These are phyloP conservation scores for Sherardia arvensis DNA, from an alignment of 257 asterid species.

Conservation along the genomic window DNA sequence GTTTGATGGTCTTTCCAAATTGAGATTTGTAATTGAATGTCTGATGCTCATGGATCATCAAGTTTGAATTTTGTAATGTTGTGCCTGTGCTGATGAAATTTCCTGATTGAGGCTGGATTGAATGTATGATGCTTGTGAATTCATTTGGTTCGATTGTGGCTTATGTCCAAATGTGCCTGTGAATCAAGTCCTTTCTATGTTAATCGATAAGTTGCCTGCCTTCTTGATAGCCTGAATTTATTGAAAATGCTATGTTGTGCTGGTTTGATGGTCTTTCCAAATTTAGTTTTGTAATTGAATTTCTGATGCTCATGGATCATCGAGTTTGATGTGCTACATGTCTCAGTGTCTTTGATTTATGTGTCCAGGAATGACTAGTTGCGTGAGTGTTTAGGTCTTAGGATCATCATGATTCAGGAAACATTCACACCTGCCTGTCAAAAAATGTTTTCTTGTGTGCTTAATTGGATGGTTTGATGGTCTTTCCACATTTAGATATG, in stretches of 20 bases:
- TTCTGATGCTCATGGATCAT: too few relatives aligned
- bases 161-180: neutral
- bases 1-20: neutral
- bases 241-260: too few relatives aligned
- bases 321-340: neutral
- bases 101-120: neutral
- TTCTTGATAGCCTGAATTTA: too few relatives aligned
- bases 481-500: neutral
- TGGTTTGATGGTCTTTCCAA: neutral
- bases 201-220: too few relatives aligned
- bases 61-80: too few relatives aligned
- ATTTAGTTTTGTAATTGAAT: too few relatives aligned
- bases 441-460: too few relatives aligned
- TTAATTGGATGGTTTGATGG: neutral
- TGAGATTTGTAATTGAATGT: neutral
- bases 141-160: neutral
- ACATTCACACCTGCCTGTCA: neutral
- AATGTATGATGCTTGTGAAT: neutral
- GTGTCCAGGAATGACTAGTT: neutral
- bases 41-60: neutral
- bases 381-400: neutral
- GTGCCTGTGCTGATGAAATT: neutral
- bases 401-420: neutral
- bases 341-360: too few relatives aligned
- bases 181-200: neutral